Base-by-base conservation (phyloP, 192 early-diverging fungal species). In the Coemansia sp. region DNA sequence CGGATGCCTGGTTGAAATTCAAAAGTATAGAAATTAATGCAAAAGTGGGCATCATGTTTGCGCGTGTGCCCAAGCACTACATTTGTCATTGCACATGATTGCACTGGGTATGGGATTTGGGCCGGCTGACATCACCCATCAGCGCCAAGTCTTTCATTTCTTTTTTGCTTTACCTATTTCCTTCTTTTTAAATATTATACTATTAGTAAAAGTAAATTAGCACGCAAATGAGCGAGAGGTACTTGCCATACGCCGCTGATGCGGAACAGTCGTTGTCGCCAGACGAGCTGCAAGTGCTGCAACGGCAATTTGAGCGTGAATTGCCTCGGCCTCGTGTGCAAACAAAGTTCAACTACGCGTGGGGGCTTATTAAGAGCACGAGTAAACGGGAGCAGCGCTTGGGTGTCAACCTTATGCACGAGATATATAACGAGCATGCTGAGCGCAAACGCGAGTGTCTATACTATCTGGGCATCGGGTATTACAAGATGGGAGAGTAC, bases 271-370 rank as follows among this genome's bases (percentile, higher is more conserved):
- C 70, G 35, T 65, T 82, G 27, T 62, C 65, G 1, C 58, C 64
- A 11, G 74, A 56, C 7, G 80, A 82, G 66, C 58, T 82, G n/a
- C 65, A 60, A 4, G 87, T 93, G 11, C 79, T 93, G 23, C 78
- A 76, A 56, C 84, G 85, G 69, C 88, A 91, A 62, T 90, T 84
- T 74, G 81, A 90, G 57, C 82, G 89, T 60, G 89, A 91, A 68
- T 71, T 77, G 22, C 76, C 86, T 51, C 79, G 88, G 62, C 79
- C 84, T 23, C 83, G 89, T 71, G 81, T 88, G 22, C 96, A 98
- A 79, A 94, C 92, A 55, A 95, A 94, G 73, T 98, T 98, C 84
- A 96, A 98, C 84, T 94, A 92, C 68, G 93, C 96, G 1, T 98
- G 95, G 93, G 93, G 90, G 0, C 85, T 96, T 38, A 87, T 93